Evolutionary conservation across 129 eudicot genomes (phyloP).

Genomic region (Silybum marianum): DNA sequence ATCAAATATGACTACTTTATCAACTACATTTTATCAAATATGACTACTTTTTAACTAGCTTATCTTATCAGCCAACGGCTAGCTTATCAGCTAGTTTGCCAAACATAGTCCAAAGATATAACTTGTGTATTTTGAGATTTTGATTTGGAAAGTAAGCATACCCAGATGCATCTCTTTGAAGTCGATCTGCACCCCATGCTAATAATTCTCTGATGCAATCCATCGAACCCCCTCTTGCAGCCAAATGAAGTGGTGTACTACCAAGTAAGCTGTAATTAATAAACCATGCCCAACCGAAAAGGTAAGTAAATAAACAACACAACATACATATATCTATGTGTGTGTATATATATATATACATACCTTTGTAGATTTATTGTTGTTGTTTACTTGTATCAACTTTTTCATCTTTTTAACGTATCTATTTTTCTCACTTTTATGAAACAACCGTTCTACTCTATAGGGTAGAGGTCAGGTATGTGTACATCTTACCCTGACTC

Average conservation of each 20-base stretch:
- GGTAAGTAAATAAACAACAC: neutral
- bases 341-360: neutral
- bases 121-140: neutral
- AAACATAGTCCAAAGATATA: neutral
- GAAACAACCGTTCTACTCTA: neutral
- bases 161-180: conserved; percentile 49
- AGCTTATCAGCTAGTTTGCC: neutral
- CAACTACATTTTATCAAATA: neutral
- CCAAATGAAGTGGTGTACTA: conserved; percentile 97
- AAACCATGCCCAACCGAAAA: conserved; percentile 9
- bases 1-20: neutral
- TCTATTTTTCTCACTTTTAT: neutral
- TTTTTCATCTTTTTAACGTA: neutral
- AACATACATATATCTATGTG: neutral
- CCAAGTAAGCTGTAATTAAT: conserved; percentile 70
- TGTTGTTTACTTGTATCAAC: neutral
- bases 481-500: neutral
- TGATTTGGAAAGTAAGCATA: conserved; percentile 8
- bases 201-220: conserved; percentile 93
- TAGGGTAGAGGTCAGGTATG: neutral
- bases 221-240: conserved; percentile 97
- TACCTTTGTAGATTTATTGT: neutral
- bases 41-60: neutral
- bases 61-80: neutral
- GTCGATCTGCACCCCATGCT: conserved; percentile 99